Evolutionary conservation across 805 yeast genomes (phyloP), one percentile per base, ranked within the genome.

Genomic region (Candida methanosorbosa): DNA sequence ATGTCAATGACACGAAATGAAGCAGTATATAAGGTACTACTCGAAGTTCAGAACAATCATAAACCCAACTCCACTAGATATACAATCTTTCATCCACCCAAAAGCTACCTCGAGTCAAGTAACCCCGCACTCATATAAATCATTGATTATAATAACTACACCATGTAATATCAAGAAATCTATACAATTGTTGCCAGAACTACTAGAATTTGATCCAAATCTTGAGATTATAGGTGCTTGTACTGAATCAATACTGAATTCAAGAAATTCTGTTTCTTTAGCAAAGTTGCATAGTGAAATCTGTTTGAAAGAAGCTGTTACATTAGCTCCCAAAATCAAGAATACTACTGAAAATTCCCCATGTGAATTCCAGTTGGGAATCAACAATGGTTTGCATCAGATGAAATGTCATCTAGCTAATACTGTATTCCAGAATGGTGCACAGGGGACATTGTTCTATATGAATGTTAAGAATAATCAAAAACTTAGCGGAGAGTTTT

Each of bases 71-170:
- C n/a, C 26, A n/a, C n/a, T n/a, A n/a, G n/a, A n/a, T n/a, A n/a
- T n/a, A n/a, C n/a, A n/a, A n/a, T n/a, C n/a, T n/a, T n/a, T n/a
- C n/a, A 21, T 21, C 23, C 8, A 21, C 11, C 11, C 11, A 11
- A 8, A 11, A 9, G 8, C 23, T 8, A 9, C 23, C 8, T 21
- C 23, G 8, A 9, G 11, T 11, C 11, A 8, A 11, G 8, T 11
- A 9, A 9, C 23, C 23, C 11, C 23, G 11, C 11, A 8, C 11
- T 21, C 23, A 9, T 26, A n/a, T 14, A 34, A 38, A 17, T 45
- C 59, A 4, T 33, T 57, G 9, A 30, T 57, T 11, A 13, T 56
- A 13, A 31, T 50, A 8, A 39, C 60, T 7, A 56, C 62, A 2
- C 61, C 61, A 7, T 33, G 43, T 4, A 55, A 51, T 29, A 28